Evolutionary conservation across 2,329 filamentous ascomycete genomes (phyloP).

Genomic region (Diaporthe helianthi): DNA sequence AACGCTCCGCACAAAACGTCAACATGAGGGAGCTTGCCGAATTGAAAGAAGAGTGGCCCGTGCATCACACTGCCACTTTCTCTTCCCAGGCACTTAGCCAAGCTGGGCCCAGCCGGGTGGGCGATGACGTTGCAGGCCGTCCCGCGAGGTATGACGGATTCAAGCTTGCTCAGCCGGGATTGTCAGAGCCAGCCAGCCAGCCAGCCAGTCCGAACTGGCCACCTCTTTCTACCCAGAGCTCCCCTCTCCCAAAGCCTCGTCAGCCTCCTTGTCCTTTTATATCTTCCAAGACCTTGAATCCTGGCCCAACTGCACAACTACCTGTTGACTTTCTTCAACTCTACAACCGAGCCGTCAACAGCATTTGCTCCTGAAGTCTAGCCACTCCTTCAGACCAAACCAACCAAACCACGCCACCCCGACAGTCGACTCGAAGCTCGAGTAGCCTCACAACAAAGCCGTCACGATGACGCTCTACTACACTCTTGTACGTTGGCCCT

Average conservation of each 20-base stretch:
- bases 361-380: background rate
- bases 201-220: constrained; percentile 32
- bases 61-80: constrained; percentile 10
- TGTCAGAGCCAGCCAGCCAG: too few relatives aligned
- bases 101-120: background rate
- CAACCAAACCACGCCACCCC: background rate
- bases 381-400: too few relatives aligned
- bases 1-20: background rate
- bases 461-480: constrained; percentile 66
- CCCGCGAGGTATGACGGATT: constrained; percentile 29
- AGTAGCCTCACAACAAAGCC: constrained; percentile 15
- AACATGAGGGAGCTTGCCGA: background rate
- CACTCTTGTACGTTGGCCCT: constrained; percentile 52
- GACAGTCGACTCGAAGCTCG: constrained; percentile 8
- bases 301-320: background rate
- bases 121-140: constrained; percentile 33
- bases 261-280: background rate
- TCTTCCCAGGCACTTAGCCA: constrained; percentile 8
- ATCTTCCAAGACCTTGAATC: constrained; percentile 10
- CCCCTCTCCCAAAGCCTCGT: background rate
- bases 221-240: constrained; percentile 28
- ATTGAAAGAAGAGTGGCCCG: background rate
- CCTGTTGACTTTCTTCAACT: background rate
- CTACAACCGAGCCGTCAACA: background rate
- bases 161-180: constrained; percentile 31